Evolutionary conservation across 768 basidiomycete species (phyloP), one percentile per base, ranked within the genome.

Genomic region (Scleroderma citrinum): DNA sequence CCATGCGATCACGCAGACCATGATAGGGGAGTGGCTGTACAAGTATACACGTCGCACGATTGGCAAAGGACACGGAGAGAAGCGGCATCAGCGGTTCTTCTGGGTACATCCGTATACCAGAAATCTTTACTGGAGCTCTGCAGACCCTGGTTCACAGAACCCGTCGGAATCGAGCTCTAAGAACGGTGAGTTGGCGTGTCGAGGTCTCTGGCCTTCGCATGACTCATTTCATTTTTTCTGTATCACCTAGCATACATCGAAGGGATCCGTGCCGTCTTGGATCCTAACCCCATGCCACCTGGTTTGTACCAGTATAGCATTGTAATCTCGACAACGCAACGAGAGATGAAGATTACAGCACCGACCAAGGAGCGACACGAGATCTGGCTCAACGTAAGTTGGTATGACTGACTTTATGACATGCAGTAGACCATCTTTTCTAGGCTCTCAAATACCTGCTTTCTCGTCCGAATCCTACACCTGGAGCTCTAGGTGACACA

Each of bases 31-130:
- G 74, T 97, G 93, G 70, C 68, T 99, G 71, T 91, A 89, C 78
- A 98, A 98, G 75, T 97, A 99, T 69, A 97, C 95, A 8, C 78
- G 95, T 45, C 79, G 82, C 49, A 71, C 88, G 16, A 81, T 98
- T 59, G 92, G 93, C 20, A 94, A 89, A 68, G 93, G 92, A 12
- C 80, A 92, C 63, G 90, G 90, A 19, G 87, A 92, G 65, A 84
- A 81, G 64, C 74, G 94, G 45, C 96, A 99, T 69, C 85, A 82
- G 66, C 77, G 96, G 32, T 99, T 93, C 82, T 96, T 98, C 78
- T 99, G 96, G 96, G 85, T 99, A n/a, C 95, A 98, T 68, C 96
- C 96, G 17, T 99, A 98, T 65, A 98, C 94, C 35, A 92, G 91
- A 73, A 97, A 93, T 5, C 61, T 99, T 50, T 97, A 98, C 67